Percentiles rank a stretch among this genome's conserved stretches.
phyloP scores from a whole-genome alignment of 164 flowering plant species.

The Hamamelis virginiana region DNA sequence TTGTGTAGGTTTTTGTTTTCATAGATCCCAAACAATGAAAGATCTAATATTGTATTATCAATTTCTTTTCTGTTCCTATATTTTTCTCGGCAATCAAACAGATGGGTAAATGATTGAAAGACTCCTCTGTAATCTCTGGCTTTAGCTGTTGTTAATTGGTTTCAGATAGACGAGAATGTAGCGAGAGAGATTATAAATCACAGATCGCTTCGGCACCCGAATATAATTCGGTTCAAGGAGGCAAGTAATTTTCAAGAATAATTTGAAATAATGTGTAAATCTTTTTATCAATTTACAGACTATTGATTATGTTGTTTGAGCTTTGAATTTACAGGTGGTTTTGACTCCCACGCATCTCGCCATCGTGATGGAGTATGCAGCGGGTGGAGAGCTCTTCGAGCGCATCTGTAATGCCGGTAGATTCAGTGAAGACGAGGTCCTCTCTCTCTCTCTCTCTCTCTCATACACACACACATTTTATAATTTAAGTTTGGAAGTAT shows the following conservation, averaged over 20 bases:
- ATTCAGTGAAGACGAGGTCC: conserved; percentile 79
- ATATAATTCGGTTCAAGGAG: conserved; percentile 53
- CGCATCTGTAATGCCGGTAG: conserved; percentile 73
- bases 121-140: background rate
- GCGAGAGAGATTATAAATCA: conserved; percentile 62
- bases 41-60: background rate
- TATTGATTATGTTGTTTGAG: background rate
- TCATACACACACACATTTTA: no score
- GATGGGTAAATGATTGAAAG: background rate
- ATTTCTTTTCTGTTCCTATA: background rate
- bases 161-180: conserved; percentile 58
- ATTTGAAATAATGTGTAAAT: no score
- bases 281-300: no score
- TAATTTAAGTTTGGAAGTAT: no score
- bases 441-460: no score
- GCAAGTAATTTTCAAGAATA: no score
- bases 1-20: no score
- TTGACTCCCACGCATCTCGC: conserved; percentile 78
- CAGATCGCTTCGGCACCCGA: conserved; percentile 54
- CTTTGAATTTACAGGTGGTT: conserved; percentile 47
- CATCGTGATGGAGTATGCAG: conserved; percentile 89
- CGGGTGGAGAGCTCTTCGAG: conserved; percentile 84
- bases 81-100: background rate
- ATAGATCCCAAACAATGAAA: no score
- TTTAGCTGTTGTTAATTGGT: background rate